Base-by-base conservation (phyloP, 306 rosid species). In the Casuarina glauca region DNA sequence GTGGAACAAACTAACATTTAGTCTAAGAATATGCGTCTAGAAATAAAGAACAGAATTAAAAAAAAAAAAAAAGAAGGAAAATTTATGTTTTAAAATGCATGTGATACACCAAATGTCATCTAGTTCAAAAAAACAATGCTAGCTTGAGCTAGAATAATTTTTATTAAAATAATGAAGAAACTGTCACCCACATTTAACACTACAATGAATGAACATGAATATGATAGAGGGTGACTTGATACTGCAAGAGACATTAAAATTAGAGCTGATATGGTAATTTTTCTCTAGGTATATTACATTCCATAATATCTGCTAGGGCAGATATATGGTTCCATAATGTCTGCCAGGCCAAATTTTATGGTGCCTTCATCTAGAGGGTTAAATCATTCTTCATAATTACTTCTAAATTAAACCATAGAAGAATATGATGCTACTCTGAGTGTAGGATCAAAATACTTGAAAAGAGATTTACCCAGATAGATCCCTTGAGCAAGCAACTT, bases 401-500 rank as follows among this genome's bases (percentile, higher is more conserved):
- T 60, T 2, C 32, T 26, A 26, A 26, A 26, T 26, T 26, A 26
- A 26, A 26, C 32, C 32, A 26, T 1, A 26, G 32, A 26, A 26
- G 1, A 26, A 26, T 26, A 26, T 26, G 32, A 26, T 26, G 32
- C 32, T 26, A 26, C 32, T 26, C 32, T 26, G 35, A 20, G 45
- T 17, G 49, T 39, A 66, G 16, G 8, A n/a, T 66, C 19, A 16
- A 16, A 9, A 1, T 9, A 10, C 60, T 16, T 60, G 16, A 70
- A 45, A 79, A 78, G 63, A 66, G 62, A 51, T 67, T 50, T 83
- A 88, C 98, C 97, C 11, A 90, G 81, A 86, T 90, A 90, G 50
- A 86, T 84, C 80, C 93, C 91, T 77, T 13, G 81, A 20, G 82
- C 74, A 44, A 93, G 91, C 89, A 88, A 80, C 54, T 87, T 80